Evolutionary conservation across 768 basidiomycete genomes (phyloP).

Genomic region (Boletus eberwhitei): DNA sequence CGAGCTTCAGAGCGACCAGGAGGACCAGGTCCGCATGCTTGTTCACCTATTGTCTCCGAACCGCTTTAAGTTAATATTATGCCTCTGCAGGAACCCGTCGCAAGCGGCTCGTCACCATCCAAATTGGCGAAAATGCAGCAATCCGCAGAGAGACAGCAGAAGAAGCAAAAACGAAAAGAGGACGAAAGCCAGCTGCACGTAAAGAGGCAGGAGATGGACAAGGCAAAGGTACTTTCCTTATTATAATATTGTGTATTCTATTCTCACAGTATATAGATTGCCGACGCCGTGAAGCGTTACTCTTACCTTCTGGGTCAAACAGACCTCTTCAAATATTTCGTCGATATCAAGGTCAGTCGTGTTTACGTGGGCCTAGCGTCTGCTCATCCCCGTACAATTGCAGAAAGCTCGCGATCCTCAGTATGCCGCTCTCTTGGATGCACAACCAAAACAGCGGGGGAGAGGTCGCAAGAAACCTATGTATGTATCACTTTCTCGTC

Average conservation of each 20-base stretch:
- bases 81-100: constrained; percentile 16
- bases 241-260: neutral
- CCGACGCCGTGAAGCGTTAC: constrained; percentile 95
- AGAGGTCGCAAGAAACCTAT: constrained; percentile 79
- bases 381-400: constrained; percentile 1
- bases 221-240: constrained; percentile 64
- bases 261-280: constrained; percentile 48
- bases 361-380: neutral
- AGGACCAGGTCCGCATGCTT: constrained; percentile 31
- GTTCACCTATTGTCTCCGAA: neutral
- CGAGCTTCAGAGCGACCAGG: constrained; percentile 56
- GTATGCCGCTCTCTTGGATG: constrained; percentile 85
- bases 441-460: constrained; percentile 82
- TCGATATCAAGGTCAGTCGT: constrained; percentile 81
- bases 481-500: constrained; percentile 39
- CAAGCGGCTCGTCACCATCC: constrained; percentile 26
- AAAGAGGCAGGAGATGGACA: constrained; percentile 83
- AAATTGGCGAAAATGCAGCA: constrained; percentile 37
- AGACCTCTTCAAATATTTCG: constrained; percentile 96
- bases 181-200: constrained; percentile 67
- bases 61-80: constrained; percentile 1
- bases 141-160: constrained; percentile 38
- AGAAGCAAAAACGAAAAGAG: constrained; percentile 57
- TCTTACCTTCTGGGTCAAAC: constrained; percentile 98
- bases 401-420: constrained; percentile 89